Conservation (phyloP, 1,284 basidiomycete species). For the Volvariella surrecta region DNA sequence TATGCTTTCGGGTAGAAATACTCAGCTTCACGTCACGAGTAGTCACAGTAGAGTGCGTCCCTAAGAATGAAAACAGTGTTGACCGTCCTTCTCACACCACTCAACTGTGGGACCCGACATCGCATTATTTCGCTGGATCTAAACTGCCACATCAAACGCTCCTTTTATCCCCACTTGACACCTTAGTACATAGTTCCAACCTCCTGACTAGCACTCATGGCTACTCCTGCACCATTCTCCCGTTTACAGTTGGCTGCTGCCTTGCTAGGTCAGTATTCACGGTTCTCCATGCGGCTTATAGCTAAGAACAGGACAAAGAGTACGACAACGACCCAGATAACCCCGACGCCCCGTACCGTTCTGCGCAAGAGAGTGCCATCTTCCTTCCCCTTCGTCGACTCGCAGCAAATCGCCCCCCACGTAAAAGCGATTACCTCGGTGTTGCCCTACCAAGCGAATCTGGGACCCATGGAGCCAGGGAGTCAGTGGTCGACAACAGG, state of each 20-base stretch:
- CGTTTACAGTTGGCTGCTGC: slow-evolving; percentile 75
- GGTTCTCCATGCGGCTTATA: slow-evolving; percentile 3
- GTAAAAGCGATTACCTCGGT: slow-evolving; percentile 59
- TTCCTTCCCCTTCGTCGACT: slow-evolving; percentile 64
- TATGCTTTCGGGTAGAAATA: neutral
- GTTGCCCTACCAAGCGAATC: slow-evolving; percentile 56
- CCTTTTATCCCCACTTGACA: too few species aligned
- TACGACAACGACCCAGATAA: slow-evolving; percentile 75
- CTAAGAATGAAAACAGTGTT: too few species aligned
- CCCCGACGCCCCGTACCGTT: slow-evolving; percentile 47
- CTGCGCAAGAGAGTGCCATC: slow-evolving; percentile 75
- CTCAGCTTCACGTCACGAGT: neutral
- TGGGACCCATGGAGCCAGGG: slow-evolving; percentile 34
- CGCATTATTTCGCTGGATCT: too few species aligned
- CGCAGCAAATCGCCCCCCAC: slow-evolving; percentile 30
- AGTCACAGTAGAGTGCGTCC: neutral
- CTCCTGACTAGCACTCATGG: neutral
- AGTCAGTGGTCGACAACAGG: slow-evolving; percentile 35
- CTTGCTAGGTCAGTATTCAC: slow-evolving; percentile 47
- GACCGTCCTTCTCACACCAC: too few species aligned
- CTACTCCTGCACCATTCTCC: slow-evolving; percentile 52
- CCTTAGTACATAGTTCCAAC: too few species aligned
- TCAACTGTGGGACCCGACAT: too few species aligned
- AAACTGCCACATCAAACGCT: too few species aligned
- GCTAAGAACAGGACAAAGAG: slow-evolving; percentile 32